Conservation (phyloP, 768 basidiomycete species). For the Macrolepiota dolichaula region DNA sequence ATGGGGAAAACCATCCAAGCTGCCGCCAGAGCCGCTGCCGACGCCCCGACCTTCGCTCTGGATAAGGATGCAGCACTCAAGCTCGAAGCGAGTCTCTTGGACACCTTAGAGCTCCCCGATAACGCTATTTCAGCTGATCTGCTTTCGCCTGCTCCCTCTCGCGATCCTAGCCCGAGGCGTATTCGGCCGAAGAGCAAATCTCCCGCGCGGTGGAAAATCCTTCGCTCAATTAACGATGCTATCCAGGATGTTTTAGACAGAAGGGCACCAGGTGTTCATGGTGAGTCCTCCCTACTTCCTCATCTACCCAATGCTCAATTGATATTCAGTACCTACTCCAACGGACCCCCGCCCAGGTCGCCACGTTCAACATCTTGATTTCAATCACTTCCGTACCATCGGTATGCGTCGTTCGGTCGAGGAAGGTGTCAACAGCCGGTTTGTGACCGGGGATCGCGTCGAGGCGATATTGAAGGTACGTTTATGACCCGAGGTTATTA, state of each 20-base stretch:
- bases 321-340: slow-evolving; percentile 56
- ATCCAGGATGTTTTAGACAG: slow-evolving; percentile 67
- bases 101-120: slow-evolving; percentile 59
- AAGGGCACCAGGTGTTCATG: slow-evolving; percentile 66
- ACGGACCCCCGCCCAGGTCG: slow-evolving; percentile 73
- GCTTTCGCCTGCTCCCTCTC: slow-evolving; percentile 75
- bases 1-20: slow-evolving; percentile 68
- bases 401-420: slow-evolving; percentile 93
- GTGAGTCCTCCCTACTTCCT: slow-evolving; percentile 35
- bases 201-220: slow-evolving; percentile 80
- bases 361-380: slow-evolving; percentile 85
- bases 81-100: slow-evolving; percentile 60
- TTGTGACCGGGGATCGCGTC: slow-evolving; percentile 89
- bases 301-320: slow-evolving; percentile 7
- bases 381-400: slow-evolving; percentile 96
- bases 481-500: slow-evolving; percentile 4
- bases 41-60: slow-evolving; percentile 34
- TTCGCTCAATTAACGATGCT: slow-evolving; percentile 76
- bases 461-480: slow-evolving; percentile 72
- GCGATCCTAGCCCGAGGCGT: slow-evolving; percentile 79
- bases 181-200: slow-evolving; percentile 74
- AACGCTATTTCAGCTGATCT: slow-evolving; percentile 70
- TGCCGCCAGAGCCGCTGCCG: slow-evolving; percentile 60
- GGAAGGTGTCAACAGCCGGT: slow-evolving; percentile 84
- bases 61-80: slow-evolving; percentile 42